A percentile compares a stretch with the other conserved stretches of the same genome.
Evolutionary conservation across 371 early-diverging fungal genomes (phyloP).

Genomic region (Rhizopus stolonifer): DNA sequence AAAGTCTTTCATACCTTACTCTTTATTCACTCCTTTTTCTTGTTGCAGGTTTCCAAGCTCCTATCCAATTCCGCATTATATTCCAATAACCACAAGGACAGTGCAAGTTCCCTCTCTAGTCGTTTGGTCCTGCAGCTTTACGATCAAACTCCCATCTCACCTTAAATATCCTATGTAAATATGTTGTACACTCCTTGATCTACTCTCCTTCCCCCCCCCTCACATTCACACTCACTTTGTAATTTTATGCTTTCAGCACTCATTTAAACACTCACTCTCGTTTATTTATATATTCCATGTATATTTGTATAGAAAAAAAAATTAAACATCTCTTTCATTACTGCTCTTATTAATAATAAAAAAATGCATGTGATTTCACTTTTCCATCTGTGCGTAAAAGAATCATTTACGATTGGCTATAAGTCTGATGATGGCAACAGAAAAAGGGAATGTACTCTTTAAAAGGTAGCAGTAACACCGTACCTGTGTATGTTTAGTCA

Average conservation of each 20-base stretch:
- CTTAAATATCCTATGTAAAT: conserved; percentile 19
- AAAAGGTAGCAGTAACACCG: too few relatives aligned
- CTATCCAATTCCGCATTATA: conserved; percentile 13
- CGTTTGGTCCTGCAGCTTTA: conserved; percentile 37
- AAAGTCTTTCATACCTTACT: neutral
- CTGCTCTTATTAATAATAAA: too few relatives aligned
- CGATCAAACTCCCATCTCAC: conserved; percentile 41
- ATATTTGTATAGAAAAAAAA: too few relatives aligned
- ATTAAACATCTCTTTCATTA: too few relatives aligned
- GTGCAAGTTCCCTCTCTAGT: conserved; percentile 28
- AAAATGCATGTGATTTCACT: too few relatives aligned
- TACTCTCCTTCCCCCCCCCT: neutral
- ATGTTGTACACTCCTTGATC: neutral
- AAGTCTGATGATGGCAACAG: too few relatives aligned
- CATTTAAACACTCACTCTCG: neutral
- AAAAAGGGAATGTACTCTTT: too few relatives aligned
- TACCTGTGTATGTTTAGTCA: too few relatives aligned
- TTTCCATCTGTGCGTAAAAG: too few relatives aligned
- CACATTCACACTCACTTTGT: neutral
- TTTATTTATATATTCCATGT: too few relatives aligned
- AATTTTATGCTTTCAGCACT: neutral
- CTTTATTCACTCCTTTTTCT: neutral
- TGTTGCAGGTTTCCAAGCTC: conserved; percentile 14
- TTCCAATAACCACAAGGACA: conserved; percentile 38
- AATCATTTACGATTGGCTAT: too few relatives aligned